Evolutionary conservation across 2,329 filamentous ascomycete species (phyloP), one percentile per base, ranked within the genome.

Genomic region (Xylaria sp.): DNA sequence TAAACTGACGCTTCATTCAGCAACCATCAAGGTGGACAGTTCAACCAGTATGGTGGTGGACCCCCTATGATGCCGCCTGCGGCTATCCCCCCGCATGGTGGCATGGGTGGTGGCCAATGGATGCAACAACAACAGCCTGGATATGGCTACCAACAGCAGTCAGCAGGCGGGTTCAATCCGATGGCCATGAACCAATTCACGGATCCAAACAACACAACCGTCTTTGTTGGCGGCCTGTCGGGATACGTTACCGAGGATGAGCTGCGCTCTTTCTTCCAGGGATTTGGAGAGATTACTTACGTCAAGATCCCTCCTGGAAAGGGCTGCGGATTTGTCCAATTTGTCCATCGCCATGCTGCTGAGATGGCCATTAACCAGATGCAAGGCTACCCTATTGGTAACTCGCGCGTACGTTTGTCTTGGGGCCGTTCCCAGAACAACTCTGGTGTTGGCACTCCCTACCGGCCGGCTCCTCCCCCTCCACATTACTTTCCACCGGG

Each of bases 301-400:
- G 94, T 99, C 79, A 99, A 99, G 87, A 99, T 99, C 55, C 94
- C 94, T 49, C 93, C 94, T 62, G 94, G 94, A 78, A 99, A 99
- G 85, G 94, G 94, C 65, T 99, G 94, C 70, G 94, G 94, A 54
- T 99, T 99, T 71, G 94, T 99, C 55, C 94, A 99, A 76, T 99
- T 99, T 67, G 94, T 99, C 52, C 94, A 99, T 79, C 92, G 94
- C 63, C 94, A 99, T 70, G 94, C 94, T 48, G 94, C 94, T 13
- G 94, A 99, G 79, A 99, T 99, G 94, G 94, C 94, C 65, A 99
- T 99, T 84, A 99, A 99, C 79, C 94, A 99, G 78, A 99, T 99
- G 94, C 94, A 99, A 78, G 94, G 94, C 57, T 99, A 99, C 73
- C 94, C 94, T 20, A 99, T 99, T 69, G 94, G 94, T 51, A 99